Conservation (phyloP, 129 eudicot genomes). For the Smallanthus sonchifolius region DNA sequence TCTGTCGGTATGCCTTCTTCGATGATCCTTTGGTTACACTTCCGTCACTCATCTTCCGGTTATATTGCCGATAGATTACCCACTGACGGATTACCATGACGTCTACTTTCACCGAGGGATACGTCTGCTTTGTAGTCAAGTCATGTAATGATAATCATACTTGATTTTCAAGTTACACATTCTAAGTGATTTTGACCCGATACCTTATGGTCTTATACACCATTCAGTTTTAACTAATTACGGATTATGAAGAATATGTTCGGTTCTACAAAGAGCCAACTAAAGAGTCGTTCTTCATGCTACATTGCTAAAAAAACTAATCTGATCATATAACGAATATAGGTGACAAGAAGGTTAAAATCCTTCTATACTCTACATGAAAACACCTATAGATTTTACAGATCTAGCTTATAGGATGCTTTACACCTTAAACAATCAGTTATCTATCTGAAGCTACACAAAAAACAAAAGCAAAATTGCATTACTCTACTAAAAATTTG, state of each 20-base stretch:
- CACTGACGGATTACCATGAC: too few relatives aligned
- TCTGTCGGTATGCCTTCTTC: too few relatives aligned
- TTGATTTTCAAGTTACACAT: neutral
- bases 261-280: neutral
- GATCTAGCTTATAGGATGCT: conserved; percentile 26
- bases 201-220: too few relatives aligned
- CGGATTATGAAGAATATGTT: neutral
- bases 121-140: too few relatives aligned
- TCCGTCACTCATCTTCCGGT: too few relatives aligned
- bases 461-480: conserved; percentile 10
- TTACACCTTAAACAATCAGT: conserved; percentile 24
- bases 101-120: too few relatives aligned
- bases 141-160: too few relatives aligned
- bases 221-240: neutral
- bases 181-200: neutral
- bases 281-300: neutral
- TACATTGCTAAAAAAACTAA: conserved; percentile 13
- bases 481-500: conserved; percentile 52
- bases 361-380: conserved; percentile 34
- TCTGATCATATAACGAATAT: conserved; percentile 10
- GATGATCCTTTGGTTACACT: too few relatives aligned
- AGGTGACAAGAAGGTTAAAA: conserved; percentile 1
- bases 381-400: conserved; percentile 39
- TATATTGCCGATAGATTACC: too few relatives aligned
- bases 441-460: conserved; percentile 13